These are phyloP conservation scores for Multifurca ochricompacta DNA, from an alignment of 768 basidiomycete genomes.

Conservation along the genomic window DNA sequence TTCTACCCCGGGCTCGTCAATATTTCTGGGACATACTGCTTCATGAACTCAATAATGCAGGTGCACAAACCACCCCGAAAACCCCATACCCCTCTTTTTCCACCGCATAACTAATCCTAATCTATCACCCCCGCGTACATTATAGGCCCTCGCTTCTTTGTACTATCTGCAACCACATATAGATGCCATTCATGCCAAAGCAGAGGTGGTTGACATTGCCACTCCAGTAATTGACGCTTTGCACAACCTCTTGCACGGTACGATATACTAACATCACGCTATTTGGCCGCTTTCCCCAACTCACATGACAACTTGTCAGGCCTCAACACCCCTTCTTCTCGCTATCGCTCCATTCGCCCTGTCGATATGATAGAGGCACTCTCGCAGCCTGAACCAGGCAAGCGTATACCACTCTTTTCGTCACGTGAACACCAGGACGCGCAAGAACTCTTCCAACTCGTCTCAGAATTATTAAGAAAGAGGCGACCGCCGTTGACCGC, in stretches of 20 bases:
- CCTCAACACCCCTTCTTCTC: constrained; percentile 53
- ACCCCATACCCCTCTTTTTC: not conserved
- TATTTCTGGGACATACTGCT: constrained; percentile 93
- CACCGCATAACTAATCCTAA: constrained; percentile 8
- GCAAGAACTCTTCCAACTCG: constrained; percentile 92
- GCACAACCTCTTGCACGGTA: constrained; percentile 60
- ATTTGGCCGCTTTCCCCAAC: not conserved
- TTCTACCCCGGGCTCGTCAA: constrained; percentile 91
- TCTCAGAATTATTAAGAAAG: constrained; percentile 85
- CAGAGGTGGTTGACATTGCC: constrained; percentile 72
- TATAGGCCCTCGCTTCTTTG: constrained; percentile 84
- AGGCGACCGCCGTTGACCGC: constrained; percentile 62
- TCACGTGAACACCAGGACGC: constrained; percentile 97
- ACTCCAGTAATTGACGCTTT: constrained; percentile 84
- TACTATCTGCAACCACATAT: constrained; percentile 77
- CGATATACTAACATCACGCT: constrained; percentile 19
- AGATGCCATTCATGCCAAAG: constrained; percentile 63
- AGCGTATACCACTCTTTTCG: constrained; percentile 60
- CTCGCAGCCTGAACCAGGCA: constrained; percentile 43
- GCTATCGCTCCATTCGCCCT: constrained; percentile 61
- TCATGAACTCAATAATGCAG: constrained; percentile 96
- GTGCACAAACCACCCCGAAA: constrained; percentile 29
- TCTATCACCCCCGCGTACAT: constrained; percentile 10
- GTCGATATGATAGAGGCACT: constrained; percentile 64
- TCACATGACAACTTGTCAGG: constrained; percentile 30